Percentiles rank a stretch among this genome's conserved stretches.
Evolutionary conservation across 2,329 filamentous ascomycete species (phyloP).

Genomic region (Cyclaneusma minus): DNA sequence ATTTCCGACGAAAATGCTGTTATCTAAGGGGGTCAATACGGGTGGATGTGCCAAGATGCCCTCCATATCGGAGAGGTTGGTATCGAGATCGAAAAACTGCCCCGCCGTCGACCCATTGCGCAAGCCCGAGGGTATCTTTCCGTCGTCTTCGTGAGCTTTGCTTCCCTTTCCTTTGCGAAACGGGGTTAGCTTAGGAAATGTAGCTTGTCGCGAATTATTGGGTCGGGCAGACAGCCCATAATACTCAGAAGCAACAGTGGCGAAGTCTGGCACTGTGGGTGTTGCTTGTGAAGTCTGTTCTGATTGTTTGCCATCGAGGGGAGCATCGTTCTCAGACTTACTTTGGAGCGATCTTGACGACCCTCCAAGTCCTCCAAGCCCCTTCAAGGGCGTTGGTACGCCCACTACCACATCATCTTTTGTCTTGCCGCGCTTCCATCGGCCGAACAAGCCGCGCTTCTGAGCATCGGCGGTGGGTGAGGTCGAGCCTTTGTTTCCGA

Average conservation of each 20-base stretch:
- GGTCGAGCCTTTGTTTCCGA: conserved; percentile 34
- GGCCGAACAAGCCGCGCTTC: conserved; percentile 32
- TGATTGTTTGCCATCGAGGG: not conserved
- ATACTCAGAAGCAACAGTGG: no score
- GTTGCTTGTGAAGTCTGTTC: conserved; percentile 5
- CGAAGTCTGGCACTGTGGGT: no score
- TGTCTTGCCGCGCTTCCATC: conserved; percentile 23
- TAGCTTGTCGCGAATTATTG: conserved; percentile 10
- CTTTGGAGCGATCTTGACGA: not conserved
- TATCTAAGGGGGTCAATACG: conserved; percentile 56
- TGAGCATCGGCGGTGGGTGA: conserved; percentile 40
- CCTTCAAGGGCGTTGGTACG: not conserved
- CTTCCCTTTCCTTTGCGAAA: conserved; percentile 41
- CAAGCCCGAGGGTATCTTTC: conserved; percentile 13
- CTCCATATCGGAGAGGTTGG: conserved; percentile 79
- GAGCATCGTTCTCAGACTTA: not conserved
- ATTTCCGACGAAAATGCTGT: conserved; percentile 27
- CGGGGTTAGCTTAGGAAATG: conserved; percentile 39
- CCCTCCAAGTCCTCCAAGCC: not conserved
- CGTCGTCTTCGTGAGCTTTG: conserved; percentile 33
- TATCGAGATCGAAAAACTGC: conserved; percentile 63
- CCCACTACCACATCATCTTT: not conserved
- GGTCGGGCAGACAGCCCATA: conserved; percentile 7
- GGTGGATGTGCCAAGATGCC: conserved; percentile 65
- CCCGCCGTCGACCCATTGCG: conserved; percentile 40